Base-by-base conservation (phyloP, 2,329 filamentous ascomycete genomes). In the Rhytidhysteron rufulum region DNA sequence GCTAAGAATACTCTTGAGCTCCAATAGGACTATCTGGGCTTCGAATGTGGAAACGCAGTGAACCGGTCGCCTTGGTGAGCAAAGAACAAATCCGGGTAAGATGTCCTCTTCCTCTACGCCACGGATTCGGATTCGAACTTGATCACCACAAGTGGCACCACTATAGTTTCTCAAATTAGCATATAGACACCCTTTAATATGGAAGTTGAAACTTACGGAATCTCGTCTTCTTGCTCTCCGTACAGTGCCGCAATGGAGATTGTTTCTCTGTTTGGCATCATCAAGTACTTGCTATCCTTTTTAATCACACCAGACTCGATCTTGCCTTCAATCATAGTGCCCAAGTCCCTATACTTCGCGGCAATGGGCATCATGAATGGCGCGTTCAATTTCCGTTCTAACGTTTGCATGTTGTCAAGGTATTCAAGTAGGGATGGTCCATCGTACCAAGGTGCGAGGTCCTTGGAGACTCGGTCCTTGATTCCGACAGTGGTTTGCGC, bases 301-400 rank as follows among this genome's bases (percentile, higher is more conserved):
- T 93, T 93, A 66, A 95, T 77, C 34, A 96, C 86, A 64, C 89
- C 91, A 15, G 90, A 86, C 69, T 98, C 93, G 50, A 98, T 86
- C 77, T 96, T 95, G 52, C 93, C 93, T 72, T 98, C 94, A 31
- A 96, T 80, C 79, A 98, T 89, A 47, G 93, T 98, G 57, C 93
- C 93, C 78, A 98, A 85, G 64, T 98, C 94, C 56, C 86, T 82
- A 74, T 97, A 98, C 72, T 98, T 98, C 68, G 88, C 88, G 49
- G 86, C 87, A 50, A 98, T 78, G 7, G 93, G 87, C 90, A 98
- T 96, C 93, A 98, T 97, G 77, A 98, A 97, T 8, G 93, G 91
- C 2, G 93, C 93, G 56, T 95, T 95, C 56, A 96, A 71, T 75
- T 97, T 98, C 56, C 93, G 88, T 67, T 98, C 91, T 29, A 96